Evolutionary conservation across 768 basidiomycete species (phyloP).

Genomic region (Agrocybe praecox): DNA sequence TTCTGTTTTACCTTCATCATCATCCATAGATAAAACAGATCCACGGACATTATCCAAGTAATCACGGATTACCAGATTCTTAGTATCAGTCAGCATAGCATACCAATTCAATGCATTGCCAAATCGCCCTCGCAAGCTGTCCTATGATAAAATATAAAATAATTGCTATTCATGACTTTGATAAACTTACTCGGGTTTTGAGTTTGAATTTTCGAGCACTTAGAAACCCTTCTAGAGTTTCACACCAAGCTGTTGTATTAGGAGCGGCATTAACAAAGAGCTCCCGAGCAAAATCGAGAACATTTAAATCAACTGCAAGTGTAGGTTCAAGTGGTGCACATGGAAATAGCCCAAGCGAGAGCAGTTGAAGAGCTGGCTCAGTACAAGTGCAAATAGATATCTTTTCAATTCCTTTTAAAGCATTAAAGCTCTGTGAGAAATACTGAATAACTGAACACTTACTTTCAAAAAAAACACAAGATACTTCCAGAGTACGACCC

Average conservation of each 20-base stretch:
- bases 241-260: slow-evolving; percentile 20
- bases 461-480: neutral
- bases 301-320: slow-evolving; percentile 24
- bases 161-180: neutral
- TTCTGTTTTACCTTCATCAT: too few species aligned
- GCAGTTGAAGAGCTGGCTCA: slow-evolving; percentile 16
- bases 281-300: slow-evolving; percentile 19
- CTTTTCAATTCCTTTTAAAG: neutral
- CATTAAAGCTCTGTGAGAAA: neutral
- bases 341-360: slow-evolving; percentile 24
- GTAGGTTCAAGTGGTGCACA: slow-evolving; percentile 24
- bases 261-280: slow-evolving; percentile 18
- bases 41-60: too few species aligned
- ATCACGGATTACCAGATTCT: too few species aligned
- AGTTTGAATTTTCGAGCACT: neutral
- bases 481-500: neutral
- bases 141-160: neutral
- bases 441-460: too few species aligned
- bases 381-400: neutral
- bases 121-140: neutral
- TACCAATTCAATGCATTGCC: neutral
- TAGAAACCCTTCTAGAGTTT: slow-evolving; percentile 13
- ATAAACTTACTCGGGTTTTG: neutral
- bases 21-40: too few species aligned
- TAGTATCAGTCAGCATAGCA: too few species aligned